Evolutionary conservation across 495 filamentous ascomycete genomes (phyloP).

Genomic region (Penicillium paradoxum): DNA sequence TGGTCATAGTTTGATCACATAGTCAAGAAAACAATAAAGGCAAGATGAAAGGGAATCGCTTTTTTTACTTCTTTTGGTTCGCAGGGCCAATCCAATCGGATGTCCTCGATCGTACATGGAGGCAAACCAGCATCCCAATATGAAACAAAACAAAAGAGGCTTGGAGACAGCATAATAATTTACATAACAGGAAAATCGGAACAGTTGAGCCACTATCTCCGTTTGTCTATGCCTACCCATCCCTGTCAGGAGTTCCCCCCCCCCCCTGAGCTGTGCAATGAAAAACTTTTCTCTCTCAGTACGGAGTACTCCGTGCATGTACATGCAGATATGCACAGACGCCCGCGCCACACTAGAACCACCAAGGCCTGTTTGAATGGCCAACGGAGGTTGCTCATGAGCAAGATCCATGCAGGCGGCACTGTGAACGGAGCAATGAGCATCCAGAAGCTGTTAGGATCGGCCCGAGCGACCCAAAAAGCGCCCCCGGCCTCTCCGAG

Average conservation of each 20-base stretch:
- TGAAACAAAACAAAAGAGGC: slow-evolving; percentile 1
- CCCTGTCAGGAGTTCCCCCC: slow-evolving; percentile 20
- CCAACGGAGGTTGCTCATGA: slow-evolving; percentile 1
- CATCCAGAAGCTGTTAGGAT: slow-evolving; percentile 8
- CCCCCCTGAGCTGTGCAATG: slow-evolving; percentile 5
- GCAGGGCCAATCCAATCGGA: slow-evolving; percentile 11
- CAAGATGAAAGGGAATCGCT: slow-evolving; percentile 13
- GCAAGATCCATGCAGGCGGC: slow-evolving; percentile 16
- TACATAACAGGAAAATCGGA: not conserved
- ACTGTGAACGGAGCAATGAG: slow-evolving; percentile 14
- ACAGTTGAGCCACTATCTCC: slow-evolving; percentile 5
- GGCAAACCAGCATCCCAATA: slow-evolving; percentile 4
- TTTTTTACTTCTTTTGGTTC: slow-evolving; percentile 14
- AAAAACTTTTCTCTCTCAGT: slow-evolving; percentile 12
- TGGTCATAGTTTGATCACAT: not conserved
- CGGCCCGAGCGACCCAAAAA: slow-evolving; percentile 11
- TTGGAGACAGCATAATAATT: not conserved
- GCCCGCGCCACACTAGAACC: slow-evolving; percentile 15
- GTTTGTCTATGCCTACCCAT: not conserved
- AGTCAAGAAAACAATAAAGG: slow-evolving; percentile 6
- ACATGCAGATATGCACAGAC: slow-evolving; percentile 18
- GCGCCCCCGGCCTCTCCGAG: slow-evolving; percentile 20
- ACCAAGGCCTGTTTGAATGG: slow-evolving; percentile 6
- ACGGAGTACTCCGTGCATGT: slow-evolving; percentile 12
- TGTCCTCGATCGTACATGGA: slow-evolving; percentile 1